These are phyloP conservation scores for Fraxinus floribunda DNA, from an alignment of 305 asterid species.

Conservation along the genomic window DNA sequence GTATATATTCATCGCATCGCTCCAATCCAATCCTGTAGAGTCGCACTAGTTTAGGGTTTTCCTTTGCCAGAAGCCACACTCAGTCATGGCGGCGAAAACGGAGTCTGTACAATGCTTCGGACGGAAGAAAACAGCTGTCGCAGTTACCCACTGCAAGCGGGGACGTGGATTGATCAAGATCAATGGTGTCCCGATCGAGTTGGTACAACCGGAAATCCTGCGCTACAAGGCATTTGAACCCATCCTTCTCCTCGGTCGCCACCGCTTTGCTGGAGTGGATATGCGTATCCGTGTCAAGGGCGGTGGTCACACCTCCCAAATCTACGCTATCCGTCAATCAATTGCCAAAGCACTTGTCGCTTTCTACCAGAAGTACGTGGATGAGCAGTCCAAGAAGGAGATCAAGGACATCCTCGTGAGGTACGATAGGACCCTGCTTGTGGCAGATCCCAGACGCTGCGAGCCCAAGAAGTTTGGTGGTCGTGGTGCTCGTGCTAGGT, in stretches of 20 bases:
- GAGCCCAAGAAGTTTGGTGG: conserved; percentile 95
- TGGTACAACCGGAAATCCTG: conserved; percentile 74
- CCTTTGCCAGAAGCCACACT: neutral
- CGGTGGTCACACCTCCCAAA: conserved; percentile 86
- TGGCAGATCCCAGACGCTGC: conserved; percentile 78
- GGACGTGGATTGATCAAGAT: conserved; percentile 77
- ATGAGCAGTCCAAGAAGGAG: conserved; percentile 70
- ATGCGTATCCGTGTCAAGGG: conserved; percentile 87
- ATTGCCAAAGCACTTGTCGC: conserved; percentile 75
- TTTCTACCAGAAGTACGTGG: conserved; percentile 67
- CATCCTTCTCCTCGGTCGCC: conserved; percentile 68
- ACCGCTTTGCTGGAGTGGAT: conserved; percentile 74
- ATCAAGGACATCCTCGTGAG: conserved; percentile 63
- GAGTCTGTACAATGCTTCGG: conserved; percentile 81
- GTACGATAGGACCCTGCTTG: conserved; percentile 73
- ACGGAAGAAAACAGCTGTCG: conserved; percentile 76
- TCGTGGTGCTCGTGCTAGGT: conserved; percentile 78
- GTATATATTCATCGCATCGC: neutral
- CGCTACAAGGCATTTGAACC: conserved; percentile 86
- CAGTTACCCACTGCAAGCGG: conserved; percentile 80
- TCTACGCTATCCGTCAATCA: conserved; percentile 81
- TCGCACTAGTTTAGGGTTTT: conserved; percentile 8
- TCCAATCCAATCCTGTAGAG: neutral
- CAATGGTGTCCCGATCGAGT: conserved; percentile 80
- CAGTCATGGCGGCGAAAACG: conserved; percentile 43